A percentile compares a stretch with the other conserved stretches of the same genome.
Conservation (phyloP, 2,329 filamentous ascomycete genomes). For the Ophiognomonia clavigignenti-juglandacearum region DNA sequence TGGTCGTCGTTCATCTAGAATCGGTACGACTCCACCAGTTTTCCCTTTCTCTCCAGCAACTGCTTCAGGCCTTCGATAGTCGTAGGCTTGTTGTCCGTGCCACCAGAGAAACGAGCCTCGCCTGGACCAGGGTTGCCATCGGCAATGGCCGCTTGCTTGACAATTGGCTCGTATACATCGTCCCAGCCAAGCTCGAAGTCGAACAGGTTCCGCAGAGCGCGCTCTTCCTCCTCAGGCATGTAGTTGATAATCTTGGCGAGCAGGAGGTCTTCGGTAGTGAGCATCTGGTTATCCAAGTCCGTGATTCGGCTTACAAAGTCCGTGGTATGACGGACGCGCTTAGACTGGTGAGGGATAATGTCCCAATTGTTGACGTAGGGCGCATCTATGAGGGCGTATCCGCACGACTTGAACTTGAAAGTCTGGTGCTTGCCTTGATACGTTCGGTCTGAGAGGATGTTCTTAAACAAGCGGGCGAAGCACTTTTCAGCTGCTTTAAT, state of each 20-base stretch:
- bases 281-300: slow-evolving; percentile 26
- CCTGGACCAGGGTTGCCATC: slow-evolving; percentile 34
- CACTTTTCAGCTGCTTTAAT: background rate
- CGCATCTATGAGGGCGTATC: slow-evolving; percentile 46
- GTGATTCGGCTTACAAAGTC: slow-evolving; percentile 11
- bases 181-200: slow-evolving; percentile 34
- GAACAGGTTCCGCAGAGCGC: slow-evolving; percentile 26
- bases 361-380: slow-evolving; percentile 31
- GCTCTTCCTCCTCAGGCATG: slow-evolving; percentile 25
- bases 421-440: slow-evolving; percentile 26
- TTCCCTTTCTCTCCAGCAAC: slow-evolving; percentile 1
- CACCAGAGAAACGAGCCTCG: slow-evolving; percentile 35
- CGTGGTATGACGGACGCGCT: slow-evolving; percentile 11
- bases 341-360: slow-evolving; percentile 24
- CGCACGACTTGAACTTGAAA: slow-evolving; percentile 55
- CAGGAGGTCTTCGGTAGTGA: slow-evolving; percentile 30
- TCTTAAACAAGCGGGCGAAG: slow-evolving; percentile 18
- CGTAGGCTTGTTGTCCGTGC: slow-evolving; percentile 3
- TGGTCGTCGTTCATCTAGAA: slow-evolving; percentile 3
- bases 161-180: slow-evolving; percentile 26
- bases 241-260: slow-evolving; percentile 29
- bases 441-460: slow-evolving; percentile 22
- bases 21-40: background rate
- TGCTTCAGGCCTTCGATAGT: slow-evolving; percentile 15
- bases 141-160: slow-evolving; percentile 26